These are phyloP conservation scores for Rubia yunnanensis DNA, from an alignment of 257 asterid species.

Conservation along the genomic window DNA sequence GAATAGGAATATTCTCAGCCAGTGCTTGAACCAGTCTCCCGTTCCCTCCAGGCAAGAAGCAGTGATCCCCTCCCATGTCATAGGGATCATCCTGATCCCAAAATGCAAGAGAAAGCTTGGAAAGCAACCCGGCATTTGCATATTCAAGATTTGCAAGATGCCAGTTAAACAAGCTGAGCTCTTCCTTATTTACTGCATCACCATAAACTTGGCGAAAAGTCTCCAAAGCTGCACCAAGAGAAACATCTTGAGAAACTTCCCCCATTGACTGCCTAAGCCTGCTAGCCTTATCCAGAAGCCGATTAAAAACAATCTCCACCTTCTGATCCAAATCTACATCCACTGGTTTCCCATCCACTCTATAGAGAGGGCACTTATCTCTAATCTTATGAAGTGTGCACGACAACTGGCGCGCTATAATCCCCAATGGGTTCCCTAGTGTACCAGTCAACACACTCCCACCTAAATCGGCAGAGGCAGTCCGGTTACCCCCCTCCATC, in stretches of 20 bases:
- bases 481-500: slow-evolving; percentile 42
- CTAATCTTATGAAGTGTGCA: slow-evolving; percentile 81
- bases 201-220: slow-evolving; percentile 51
- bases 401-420: slow-evolving; percentile 80
- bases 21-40: slow-evolving; percentile 74
- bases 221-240: slow-evolving; percentile 93
- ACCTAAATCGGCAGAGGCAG: slow-evolving; percentile 90
- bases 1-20: slow-evolving; percentile 66
- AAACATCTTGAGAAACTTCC: slow-evolving; percentile 84
- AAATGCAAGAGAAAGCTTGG: slow-evolving; percentile 86
- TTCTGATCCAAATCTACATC: slow-evolving; percentile 55
- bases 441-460: slow-evolving; percentile 94
- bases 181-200: slow-evolving; percentile 48
- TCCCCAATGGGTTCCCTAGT: slow-evolving; percentile 83
- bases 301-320: slow-evolving; percentile 63
- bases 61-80: slow-evolving; percentile 99
- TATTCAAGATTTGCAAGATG: slow-evolving; percentile 93
- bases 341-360: slow-evolving; percentile 51
- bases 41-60: slow-evolving; percentile 91
- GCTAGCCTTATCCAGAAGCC: slow-evolving; percentile 59
- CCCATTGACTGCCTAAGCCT: slow-evolving; percentile 70
- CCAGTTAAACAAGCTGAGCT: slow-evolving; percentile 75
- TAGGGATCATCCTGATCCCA: slow-evolving; percentile 99
- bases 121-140: slow-evolving; percentile 86
- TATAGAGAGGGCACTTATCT: slow-evolving; percentile 80